Percentiles rank a stretch among this genome's conserved stretches.
Evolutionary conservation across 2,329 filamentous ascomycete genomes (phyloP).

Genomic region (Didymella sp.): DNA sequence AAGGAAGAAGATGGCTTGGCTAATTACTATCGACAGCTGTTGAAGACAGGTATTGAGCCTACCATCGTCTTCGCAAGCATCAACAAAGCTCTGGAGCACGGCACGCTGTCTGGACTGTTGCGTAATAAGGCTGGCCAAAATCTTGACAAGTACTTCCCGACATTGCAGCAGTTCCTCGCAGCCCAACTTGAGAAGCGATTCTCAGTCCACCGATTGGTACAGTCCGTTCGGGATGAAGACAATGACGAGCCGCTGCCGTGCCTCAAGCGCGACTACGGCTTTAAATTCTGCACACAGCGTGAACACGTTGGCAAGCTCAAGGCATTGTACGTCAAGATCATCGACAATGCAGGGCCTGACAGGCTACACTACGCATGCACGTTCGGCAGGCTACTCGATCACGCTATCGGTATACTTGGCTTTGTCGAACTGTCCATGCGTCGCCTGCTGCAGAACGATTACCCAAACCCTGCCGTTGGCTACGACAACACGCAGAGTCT

Average conservation of each 20-base stretch:
- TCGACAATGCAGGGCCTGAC: slow-evolving; percentile 2
- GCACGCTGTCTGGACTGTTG: slow-evolving; percentile 17
- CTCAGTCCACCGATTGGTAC: slow-evolving; percentile 25
- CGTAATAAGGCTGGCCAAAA: slow-evolving; percentile 3
- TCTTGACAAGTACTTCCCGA: slow-evolving; percentile 11
- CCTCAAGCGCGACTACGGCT: slow-evolving; percentile 32
- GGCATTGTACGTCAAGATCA: slow-evolving; percentile 19
- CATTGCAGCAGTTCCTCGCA: slow-evolving; percentile 23
- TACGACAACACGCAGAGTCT: slow-evolving; percentile 13
- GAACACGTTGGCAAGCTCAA: slow-evolving; percentile 30
- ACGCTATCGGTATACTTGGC: slow-evolving; percentile 4
- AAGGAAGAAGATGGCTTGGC: slow-evolving; percentile 15
- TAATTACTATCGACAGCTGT: slow-evolving; percentile 18
- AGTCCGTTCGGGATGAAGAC: slow-evolving; percentile 19
- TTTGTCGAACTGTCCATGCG: not conserved
- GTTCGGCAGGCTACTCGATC: slow-evolving; percentile 4
- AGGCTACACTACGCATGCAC: slow-evolving; percentile 26
- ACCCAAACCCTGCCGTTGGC: not conserved
- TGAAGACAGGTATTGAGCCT: not conserved
- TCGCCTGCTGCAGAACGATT: slow-evolving; percentile 23
- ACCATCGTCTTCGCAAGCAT: slow-evolving; percentile 18
- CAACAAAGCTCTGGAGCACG: slow-evolving; percentile 9
- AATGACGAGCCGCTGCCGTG: slow-evolving; percentile 18
- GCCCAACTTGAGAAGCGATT: not conserved
- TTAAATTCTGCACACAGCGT: slow-evolving; percentile 16